phyloP scores from a whole-genome alignment of 164 flowering plant species.

The Euptelea pleiosperma region DNA sequence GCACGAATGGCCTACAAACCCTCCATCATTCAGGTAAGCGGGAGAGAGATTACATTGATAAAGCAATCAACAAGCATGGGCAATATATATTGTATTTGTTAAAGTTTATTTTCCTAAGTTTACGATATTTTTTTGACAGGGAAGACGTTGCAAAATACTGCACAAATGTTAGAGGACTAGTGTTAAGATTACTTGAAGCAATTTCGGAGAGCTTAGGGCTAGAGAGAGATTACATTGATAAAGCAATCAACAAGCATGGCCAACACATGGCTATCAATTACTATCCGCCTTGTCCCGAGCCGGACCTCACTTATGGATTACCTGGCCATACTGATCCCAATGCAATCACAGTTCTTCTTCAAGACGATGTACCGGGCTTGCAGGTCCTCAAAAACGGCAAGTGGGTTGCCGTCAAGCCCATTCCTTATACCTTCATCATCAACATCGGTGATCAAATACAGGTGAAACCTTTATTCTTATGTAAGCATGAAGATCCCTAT shows the following conservation, averaged over 20 bases:
- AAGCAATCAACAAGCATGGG: constrained; percentile 40
- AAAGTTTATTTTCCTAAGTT: too few species aligned
- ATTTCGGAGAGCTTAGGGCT: constrained; percentile 70
- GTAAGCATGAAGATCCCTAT: too few species aligned
- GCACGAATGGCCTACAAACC: constrained; percentile 56
- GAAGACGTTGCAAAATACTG: constrained; percentile 44
- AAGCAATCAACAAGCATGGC: constrained; percentile 40
- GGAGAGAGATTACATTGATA: constrained; percentile 35
- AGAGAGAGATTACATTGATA: constrained; percentile 34
- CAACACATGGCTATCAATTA: constrained; percentile 76
- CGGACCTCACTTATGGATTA: constrained; percentile 67
- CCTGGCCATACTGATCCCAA: constrained; percentile 68
- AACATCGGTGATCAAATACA: constrained; percentile 81
- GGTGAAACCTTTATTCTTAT: too few species aligned
- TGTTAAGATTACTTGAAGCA: constrained; percentile 40
- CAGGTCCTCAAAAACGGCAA: constrained; percentile 48
- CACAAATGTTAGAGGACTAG: constrained; percentile 34
- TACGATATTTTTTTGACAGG: constrained; percentile 38
- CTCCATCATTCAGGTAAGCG: constrained; percentile 51
- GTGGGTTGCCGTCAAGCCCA: constrained; percentile 62
- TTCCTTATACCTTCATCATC: constrained; percentile 53
- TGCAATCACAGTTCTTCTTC: constrained; percentile 55
- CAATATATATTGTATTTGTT: too few species aligned
- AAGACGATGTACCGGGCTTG: constrained; percentile 59
- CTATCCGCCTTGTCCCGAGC: constrained; percentile 76